A percentile compares a stretch with the other conserved stretches of the same genome.
Conservation (phyloP, 2,329 filamentous ascomycete species). For the Fusarium sp. region DNA sequence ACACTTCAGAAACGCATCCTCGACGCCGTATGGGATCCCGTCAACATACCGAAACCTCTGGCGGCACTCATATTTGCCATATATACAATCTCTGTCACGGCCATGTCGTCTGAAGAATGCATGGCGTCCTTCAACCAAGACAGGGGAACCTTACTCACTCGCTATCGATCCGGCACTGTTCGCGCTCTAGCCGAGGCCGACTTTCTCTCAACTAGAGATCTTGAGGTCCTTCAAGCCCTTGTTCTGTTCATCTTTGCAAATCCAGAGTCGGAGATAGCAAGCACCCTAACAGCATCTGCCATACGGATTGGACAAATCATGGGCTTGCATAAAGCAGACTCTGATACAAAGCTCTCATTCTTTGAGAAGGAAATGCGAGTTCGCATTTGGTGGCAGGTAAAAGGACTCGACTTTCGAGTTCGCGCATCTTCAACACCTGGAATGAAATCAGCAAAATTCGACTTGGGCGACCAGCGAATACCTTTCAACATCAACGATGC, state of each 20-base stretch:
- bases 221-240: slow-evolving; percentile 52
- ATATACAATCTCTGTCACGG: slow-evolving; percentile 47
- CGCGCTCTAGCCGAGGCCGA: slow-evolving; percentile 46
- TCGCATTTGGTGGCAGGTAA: slow-evolving; percentile 50
- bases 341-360: slow-evolving; percentile 31
- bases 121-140: slow-evolving; percentile 28
- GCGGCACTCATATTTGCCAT: slow-evolving; percentile 50
- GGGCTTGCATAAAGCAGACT: slow-evolving; percentile 37
- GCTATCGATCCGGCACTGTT: slow-evolving; percentile 45
- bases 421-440: slow-evolving; percentile 16
- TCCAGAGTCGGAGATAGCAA: slow-evolving; percentile 49
- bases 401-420: slow-evolving; percentile 36
- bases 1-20: slow-evolving; percentile 51
- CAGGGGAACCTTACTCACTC: slow-evolving; percentile 28
- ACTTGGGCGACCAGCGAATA: slow-evolving; percentile 49
- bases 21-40: slow-evolving; percentile 49
- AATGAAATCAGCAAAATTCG: slow-evolving; percentile 5
- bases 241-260: slow-evolving; percentile 50
- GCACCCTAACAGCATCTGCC: slow-evolving; percentile 42
- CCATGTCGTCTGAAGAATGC: slow-evolving; percentile 39
- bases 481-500: slow-evolving; percentile 70
- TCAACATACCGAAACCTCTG: slow-evolving; percentile 28
- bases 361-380: slow-evolving; percentile 50
- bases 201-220: slow-evolving; percentile 46
- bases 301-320: slow-evolving; percentile 47